Evolutionary conservation across 2,329 filamentous ascomycete species (phyloP), one percentile per base, ranked within the genome.

Genomic region (Beauveria scarabaeidicola): DNA sequence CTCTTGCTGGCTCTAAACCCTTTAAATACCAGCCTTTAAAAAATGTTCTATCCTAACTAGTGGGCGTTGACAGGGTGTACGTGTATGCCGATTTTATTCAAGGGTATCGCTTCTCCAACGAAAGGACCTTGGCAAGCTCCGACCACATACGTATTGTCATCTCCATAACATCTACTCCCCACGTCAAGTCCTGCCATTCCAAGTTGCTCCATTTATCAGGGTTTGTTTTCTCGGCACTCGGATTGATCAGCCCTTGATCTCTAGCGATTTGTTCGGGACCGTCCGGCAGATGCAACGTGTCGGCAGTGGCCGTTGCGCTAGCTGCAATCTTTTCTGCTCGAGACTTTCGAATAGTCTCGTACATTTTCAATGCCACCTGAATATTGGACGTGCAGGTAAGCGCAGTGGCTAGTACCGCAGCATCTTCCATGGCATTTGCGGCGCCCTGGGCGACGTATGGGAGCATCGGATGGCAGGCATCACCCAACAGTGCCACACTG

Each of bases 371-470:
- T 0, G 64, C 67, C 13, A 65, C 44, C 9, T 53, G 29, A 13
- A 69, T 56, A 21, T 61, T 27, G 29, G 60, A 60, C 1, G 65
- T 68, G 54, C 66, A 47, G 11, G 41, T 47, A 36, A 56, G 41
- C 27, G 41, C 53, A 17, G 53, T 47, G 53, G 78, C 80, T 13
- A 87, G 70, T 3, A 83, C 80, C 6, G 81, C 83, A 1, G 81
- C 85, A 65, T 89, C 86, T 69, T 89, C 86, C 52, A 87, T 84
- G 9, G 85, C 84, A 75, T 86, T 85, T 9, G 85, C 84, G 11
- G 86, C 85, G 41, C 86, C 86, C 71, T 88, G 84, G 48, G 81
- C 84, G 5, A 87, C 76, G 66, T 88, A 85, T 1, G 85, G 86
- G 52, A 88, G 79, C 21, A 84, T 88, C 1, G 85, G 84, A 66